Evolutionary conservation across 2,329 filamentous ascomycete species (phyloP).

Genomic region (Ceratocystiopsis sp.): DNA sequence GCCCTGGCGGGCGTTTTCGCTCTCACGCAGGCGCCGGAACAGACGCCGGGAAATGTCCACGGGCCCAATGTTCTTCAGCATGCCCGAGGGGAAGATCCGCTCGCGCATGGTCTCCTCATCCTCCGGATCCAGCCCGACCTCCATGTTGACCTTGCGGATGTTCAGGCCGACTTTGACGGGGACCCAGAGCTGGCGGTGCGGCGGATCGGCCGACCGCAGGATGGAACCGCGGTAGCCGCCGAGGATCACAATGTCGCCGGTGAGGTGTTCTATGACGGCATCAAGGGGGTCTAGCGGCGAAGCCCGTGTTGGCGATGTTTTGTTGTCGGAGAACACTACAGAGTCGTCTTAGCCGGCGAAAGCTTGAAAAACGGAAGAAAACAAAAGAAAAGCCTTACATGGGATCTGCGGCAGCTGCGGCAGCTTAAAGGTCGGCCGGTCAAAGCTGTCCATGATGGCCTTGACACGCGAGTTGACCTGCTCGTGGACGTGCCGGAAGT

Average conservation of each 20-base stretch:
- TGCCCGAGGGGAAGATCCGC: slow-evolving; percentile 68
- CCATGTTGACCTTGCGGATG: slow-evolving; percentile 77
- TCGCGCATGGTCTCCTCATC: slow-evolving; percentile 75
- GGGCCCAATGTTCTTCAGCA: slow-evolving; percentile 81
- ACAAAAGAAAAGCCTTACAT: slow-evolving; percentile 10
- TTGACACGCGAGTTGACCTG: slow-evolving; percentile 82
- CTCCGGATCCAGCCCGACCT: slow-evolving; percentile 64
- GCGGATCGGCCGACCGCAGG: slow-evolving; percentile 65
- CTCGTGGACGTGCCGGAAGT: slow-evolving; percentile 63
- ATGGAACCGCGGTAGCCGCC: slow-evolving; percentile 85
- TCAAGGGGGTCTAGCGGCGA: slow-evolving; percentile 17
- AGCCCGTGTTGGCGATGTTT: not conserved
- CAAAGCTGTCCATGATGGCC: slow-evolving; percentile 76
- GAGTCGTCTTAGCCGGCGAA: too few species aligned
- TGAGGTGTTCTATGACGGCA: slow-evolving; percentile 46
- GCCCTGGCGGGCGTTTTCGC: slow-evolving; percentile 54
- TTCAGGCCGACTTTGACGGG: slow-evolving; percentile 87
- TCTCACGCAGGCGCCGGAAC: slow-evolving; percentile 59
- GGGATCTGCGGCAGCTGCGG: slow-evolving; percentile 40
- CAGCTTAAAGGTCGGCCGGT: slow-evolving; percentile 60
- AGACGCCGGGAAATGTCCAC: slow-evolving; percentile 76
- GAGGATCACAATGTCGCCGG: slow-evolving; percentile 73
- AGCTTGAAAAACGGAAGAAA: not conserved
- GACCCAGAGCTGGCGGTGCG: slow-evolving; percentile 82
- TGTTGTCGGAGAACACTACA: slow-evolving; percentile 12